These are phyloP conservation scores for Leccinum rimulosum DNA, from an alignment of 768 basidiomycete species.

Conservation along the genomic window DNA sequence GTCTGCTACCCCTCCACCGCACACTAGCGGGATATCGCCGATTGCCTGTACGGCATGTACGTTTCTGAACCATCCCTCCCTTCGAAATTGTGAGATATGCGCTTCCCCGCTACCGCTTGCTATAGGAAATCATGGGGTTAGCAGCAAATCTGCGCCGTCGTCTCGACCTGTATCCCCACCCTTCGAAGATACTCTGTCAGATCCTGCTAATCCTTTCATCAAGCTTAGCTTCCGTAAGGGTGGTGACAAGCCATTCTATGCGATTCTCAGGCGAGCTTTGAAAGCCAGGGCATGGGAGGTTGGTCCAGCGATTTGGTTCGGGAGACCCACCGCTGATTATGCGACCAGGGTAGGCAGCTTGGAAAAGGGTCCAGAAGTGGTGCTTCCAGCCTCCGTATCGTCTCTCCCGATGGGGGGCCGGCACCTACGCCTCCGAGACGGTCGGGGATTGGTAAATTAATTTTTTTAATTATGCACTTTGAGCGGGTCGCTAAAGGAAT, in stretches of 20 bases:
- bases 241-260: conserved; percentile 83
- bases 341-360: conserved; percentile 30
- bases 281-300: conserved; percentile 78
- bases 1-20: conserved; percentile 21
- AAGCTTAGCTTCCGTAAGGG: conserved; percentile 91
- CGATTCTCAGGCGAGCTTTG: conserved; percentile 66
- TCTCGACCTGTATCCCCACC: conserved; percentile 61
- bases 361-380: conserved; percentile 22
- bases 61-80: conserved; percentile 81
- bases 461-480: not conserved
- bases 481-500: conserved; percentile 5
- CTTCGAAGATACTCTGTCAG: conserved; percentile 20
- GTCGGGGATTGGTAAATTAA: conserved; percentile 29
- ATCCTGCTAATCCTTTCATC: conserved; percentile 47
- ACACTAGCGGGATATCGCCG: conserved; percentile 26
- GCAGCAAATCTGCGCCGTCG: conserved; percentile 59
- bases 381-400: conserved; percentile 19
- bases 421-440: conserved; percentile 20
- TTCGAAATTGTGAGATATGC: conserved; percentile 84
- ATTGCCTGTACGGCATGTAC: conserved; percentile 86
- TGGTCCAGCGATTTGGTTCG: conserved; percentile 8
- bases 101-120: conserved; percentile 56
- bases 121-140: conserved; percentile 18
- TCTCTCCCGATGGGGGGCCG: conserved; percentile 16
- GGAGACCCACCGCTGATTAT: conserved; percentile 1